Conservation (phyloP, 495 filamentous ascomycete species). For the Aspergillus leporis region DNA sequence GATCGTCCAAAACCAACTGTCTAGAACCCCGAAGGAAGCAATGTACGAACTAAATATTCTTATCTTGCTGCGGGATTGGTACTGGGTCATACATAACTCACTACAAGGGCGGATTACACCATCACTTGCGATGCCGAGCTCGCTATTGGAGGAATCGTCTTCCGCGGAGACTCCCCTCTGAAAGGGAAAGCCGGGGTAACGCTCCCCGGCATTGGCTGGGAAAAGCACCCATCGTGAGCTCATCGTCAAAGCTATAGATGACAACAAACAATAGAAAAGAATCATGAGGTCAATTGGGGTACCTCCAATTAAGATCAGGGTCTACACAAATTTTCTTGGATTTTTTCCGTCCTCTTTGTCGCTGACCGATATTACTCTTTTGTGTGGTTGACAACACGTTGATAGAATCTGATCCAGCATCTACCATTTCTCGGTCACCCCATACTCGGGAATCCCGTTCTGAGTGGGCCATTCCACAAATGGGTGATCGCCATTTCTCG, state of each 20-base stretch:
- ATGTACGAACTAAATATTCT: not conserved
- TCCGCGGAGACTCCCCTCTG: conserved; percentile 4
- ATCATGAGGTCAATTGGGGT: not conserved
- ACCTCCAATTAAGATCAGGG: conserved; percentile 1
- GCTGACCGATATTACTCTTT: conserved; percentile 7
- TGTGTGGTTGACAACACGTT: not conserved
- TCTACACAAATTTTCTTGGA: not conserved
- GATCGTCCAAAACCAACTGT: conserved; percentile 5
- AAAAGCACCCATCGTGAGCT: not conserved
- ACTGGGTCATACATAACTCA: not conserved
- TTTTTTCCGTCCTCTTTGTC: not conserved
- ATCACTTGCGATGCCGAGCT: conserved; percentile 26
- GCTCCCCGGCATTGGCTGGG: conserved; percentile 4
- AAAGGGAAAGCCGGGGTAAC: conserved; percentile 13
- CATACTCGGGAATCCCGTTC: conserved; percentile 30
- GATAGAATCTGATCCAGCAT: conserved; percentile 13
- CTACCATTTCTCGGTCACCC: conserved; percentile 19
- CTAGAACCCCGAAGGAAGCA: conserved; percentile 2
- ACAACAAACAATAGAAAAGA: not conserved
- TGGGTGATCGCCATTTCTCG: conserved; percentile 27
- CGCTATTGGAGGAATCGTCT: conserved; percentile 21
- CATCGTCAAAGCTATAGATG: not conserved
- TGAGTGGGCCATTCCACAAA: conserved; percentile 29
- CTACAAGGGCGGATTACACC: conserved; percentile 23
- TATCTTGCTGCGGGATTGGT: conserved; percentile 9